Percentiles rank a stretch among this genome's conserved stretches.
These are phyloP conservation scores for Spizellomyces sp. DNA, from an alignment of 192 early-diverging fungal species.

Conservation along the genomic window DNA sequence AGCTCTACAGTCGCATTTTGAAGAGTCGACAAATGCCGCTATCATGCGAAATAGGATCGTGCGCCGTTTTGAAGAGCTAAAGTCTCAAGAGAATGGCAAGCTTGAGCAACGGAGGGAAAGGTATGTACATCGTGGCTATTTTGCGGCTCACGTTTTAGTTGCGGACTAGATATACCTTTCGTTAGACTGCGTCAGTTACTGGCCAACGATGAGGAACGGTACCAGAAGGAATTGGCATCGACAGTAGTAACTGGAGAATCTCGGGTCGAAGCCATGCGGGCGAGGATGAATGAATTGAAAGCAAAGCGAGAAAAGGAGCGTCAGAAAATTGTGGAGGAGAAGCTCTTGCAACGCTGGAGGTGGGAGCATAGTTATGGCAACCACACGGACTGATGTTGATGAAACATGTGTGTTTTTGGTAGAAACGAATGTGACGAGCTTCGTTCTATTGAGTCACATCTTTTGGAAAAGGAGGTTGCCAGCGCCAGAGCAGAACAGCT, in stretches of 20 bases:
- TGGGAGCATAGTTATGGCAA: slow-evolving; percentile 3
- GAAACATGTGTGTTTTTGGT: background rate
- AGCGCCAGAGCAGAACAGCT: slow-evolving; percentile 45
- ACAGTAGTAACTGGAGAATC: slow-evolving; percentile 44
- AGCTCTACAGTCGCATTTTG: slow-evolving; percentile 44
- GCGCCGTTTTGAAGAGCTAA: slow-evolving; percentile 33
- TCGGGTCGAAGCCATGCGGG: slow-evolving; percentile 45
- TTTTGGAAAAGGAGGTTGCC: slow-evolving; percentile 42
- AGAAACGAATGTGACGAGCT: slow-evolving; percentile 58
- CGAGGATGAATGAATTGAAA: slow-evolving; percentile 43
- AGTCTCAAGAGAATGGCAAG: slow-evolving; percentile 18
- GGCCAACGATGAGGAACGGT: slow-evolving; percentile 36
- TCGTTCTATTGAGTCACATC: slow-evolving; percentile 44
- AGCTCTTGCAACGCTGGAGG: slow-evolving; percentile 53
- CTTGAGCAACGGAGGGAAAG: slow-evolving; percentile 38
- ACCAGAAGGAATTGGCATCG: slow-evolving; percentile 30
- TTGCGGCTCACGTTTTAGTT: background rate
- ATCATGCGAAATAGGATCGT: slow-evolving; percentile 44
- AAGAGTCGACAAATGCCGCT: slow-evolving; percentile 36
- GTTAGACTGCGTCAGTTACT: slow-evolving; percentile 38
- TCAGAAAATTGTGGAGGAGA: slow-evolving; percentile 50
- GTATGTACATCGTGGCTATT: slow-evolving; percentile 10
- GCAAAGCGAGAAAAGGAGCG: slow-evolving; percentile 49
- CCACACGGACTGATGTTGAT: background rate
- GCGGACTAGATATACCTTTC: background rate